A percentile compares a stretch with the other conserved stretches of the same genome.
phyloP scores from a whole-genome alignment of 1,139 yeast species.

The Sugiyamaella pinicola region DNA sequence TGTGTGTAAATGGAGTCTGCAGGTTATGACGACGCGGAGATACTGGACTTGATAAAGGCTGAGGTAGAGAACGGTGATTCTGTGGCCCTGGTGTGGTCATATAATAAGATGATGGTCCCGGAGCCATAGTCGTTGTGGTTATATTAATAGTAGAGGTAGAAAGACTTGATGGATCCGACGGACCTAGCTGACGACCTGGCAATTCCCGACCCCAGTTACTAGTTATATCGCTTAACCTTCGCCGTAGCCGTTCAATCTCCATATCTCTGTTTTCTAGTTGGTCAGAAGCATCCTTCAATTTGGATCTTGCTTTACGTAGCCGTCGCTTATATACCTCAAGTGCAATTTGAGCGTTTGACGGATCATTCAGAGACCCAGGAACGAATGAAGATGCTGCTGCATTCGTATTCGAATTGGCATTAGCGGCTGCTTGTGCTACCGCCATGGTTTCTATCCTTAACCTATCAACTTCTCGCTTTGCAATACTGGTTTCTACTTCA shows the following conservation, averaged over 20 bases:
- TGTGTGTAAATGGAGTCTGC: conserved; percentile 8
- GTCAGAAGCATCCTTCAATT: conserved; percentile 48
- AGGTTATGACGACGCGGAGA: conserved; percentile 13
- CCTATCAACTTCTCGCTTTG: conserved; percentile 53
- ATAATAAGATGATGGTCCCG: conserved; percentile 20
- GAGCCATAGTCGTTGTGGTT: conserved; percentile 21
- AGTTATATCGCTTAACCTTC: conserved; percentile 30
- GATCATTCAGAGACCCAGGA: conserved; percentile 18
- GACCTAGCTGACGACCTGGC: not conserved
- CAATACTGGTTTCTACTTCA: conserved; percentile 51
- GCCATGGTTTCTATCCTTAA: conserved; percentile 43
- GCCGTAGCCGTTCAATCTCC: conserved; percentile 41
- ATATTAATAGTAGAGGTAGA: not conserved
- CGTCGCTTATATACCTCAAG: conserved; percentile 43
- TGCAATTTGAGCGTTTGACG: conserved; percentile 5
- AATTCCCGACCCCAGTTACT: too few relatives aligned
- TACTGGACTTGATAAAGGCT: conserved; percentile 19
- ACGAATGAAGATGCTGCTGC: conserved; percentile 11
- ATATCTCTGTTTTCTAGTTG: conserved; percentile 48
- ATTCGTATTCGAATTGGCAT: conserved; percentile 7
- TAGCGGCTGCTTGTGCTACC: conserved; percentile 23
- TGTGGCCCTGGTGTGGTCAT: conserved; percentile 25
- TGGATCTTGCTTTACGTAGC: conserved; percentile 46
- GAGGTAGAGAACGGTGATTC: too few relatives aligned
- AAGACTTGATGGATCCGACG: not conserved